phyloP scores from a whole-genome alignment of 2,329 filamentous ascomycete species.

The Pochonia chlamydosporia region DNA sequence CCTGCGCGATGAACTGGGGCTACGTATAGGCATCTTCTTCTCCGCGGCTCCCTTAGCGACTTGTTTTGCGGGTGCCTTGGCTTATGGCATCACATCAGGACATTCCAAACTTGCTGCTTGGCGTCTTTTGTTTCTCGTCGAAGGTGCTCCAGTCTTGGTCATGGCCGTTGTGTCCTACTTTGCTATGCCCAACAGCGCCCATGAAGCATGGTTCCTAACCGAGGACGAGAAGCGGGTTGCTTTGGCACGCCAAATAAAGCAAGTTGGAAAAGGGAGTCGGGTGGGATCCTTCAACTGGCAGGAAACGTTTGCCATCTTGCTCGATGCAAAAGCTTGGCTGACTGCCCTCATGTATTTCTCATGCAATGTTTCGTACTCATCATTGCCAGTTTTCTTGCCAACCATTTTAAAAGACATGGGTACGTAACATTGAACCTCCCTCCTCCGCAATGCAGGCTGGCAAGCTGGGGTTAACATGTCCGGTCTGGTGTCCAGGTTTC shows the following conservation, averaged over 20 bases:
- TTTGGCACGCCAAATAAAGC: conserved; percentile 6
- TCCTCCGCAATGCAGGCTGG: too few relatives aligned
- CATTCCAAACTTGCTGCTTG: conserved; percentile 52
- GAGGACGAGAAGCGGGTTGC: conserved; percentile 13
- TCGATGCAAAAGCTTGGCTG: conserved; percentile 29
- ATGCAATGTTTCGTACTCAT: conserved; percentile 27
- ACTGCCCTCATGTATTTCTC: conserved; percentile 13
- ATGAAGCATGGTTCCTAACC: conserved; percentile 12
- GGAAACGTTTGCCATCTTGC: conserved; percentile 23
- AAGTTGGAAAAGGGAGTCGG: conserved; percentile 4
- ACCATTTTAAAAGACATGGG: conserved; percentile 16
- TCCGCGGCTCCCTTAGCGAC: conserved; percentile 60
- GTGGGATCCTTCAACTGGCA: conserved; percentile 12
- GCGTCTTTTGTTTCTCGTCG: conserved; percentile 58
- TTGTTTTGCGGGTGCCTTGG: conserved; percentile 60
- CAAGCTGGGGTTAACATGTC: too few relatives aligned
- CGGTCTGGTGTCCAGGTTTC: too few relatives aligned
- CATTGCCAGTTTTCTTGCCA: conserved; percentile 15
- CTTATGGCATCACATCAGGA: conserved; percentile 58
- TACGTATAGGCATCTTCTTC: conserved; percentile 33
- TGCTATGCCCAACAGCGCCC: conserved; percentile 18
- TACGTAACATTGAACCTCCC: neutral
- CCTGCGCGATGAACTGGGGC: conserved; percentile 25
- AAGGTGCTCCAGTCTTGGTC: conserved; percentile 27
- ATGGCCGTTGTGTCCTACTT: conserved; percentile 22